A percentile compares a stretch with the other conserved stretches of the same genome.
phyloP scores from a whole-genome alignment of 2,329 filamentous ascomycete species.

The Ceratocystis eucalypticola region DNA sequence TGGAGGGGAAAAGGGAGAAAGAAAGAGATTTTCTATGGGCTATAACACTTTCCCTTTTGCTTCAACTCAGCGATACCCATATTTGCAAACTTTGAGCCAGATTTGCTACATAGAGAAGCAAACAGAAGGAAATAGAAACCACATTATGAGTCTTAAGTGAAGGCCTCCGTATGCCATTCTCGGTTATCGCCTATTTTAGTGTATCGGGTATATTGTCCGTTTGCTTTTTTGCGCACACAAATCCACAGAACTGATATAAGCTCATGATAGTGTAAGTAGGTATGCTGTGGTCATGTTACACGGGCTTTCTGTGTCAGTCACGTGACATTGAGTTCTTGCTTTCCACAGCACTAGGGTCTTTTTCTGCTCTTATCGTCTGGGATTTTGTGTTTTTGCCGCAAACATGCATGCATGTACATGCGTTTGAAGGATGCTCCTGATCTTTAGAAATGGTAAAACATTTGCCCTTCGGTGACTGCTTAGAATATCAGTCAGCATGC shows the following conservation, averaged over 20 bases:
- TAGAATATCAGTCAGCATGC: background rate
- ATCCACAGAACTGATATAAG: background rate
- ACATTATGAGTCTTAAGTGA: background rate
- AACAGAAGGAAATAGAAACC: background rate
- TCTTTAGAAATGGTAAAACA: background rate
- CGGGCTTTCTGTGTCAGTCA: background rate
- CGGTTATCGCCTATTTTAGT: background rate
- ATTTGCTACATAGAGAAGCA: background rate
- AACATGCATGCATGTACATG: background rate
- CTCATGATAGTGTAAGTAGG: background rate
- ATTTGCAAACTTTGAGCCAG: background rate
- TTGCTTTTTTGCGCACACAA: background rate
- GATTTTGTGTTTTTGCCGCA: background rate
- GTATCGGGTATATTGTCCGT: background rate
- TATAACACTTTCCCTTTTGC: background rate
- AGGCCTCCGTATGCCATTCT: background rate
- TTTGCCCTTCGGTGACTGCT: background rate
- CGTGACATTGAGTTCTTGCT: background rate
- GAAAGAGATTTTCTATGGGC: background rate
- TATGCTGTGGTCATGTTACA: background rate
- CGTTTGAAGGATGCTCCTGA: background rate
- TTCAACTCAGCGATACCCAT: background rate
- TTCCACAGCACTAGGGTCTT: background rate
- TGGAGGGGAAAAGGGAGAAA: background rate
- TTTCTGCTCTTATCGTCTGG: background rate